Evolutionary conservation across 2,329 filamentous ascomycete species (phyloP), one percentile per base, ranked within the genome.

Genomic region (Exophiala bonariae): DNA sequence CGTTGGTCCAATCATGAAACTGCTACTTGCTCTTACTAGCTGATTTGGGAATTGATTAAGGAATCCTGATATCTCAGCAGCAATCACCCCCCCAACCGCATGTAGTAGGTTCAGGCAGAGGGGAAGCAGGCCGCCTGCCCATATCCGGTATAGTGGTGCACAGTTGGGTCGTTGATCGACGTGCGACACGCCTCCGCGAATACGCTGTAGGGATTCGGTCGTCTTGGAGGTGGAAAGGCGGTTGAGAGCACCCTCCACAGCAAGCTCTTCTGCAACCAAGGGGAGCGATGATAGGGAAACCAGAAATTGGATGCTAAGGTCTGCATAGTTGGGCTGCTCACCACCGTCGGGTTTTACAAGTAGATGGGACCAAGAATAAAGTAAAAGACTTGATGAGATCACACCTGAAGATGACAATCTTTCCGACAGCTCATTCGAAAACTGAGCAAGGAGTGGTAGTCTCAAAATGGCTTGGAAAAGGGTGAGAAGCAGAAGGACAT

Each of bases 331-430:
- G 0, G 93, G 92, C 14, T 55, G 47, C 17, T 50, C 40, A 63
- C 97, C 92, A 20, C 84, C 82, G 47, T 86, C 80, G 28, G 48
- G 38, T 11, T 86, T 78, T 1, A 86, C 80, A 18, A 97, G 77
- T 56, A 85, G 83, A 66, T 97, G 90, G 3, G 92, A 82, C 93
- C 93, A 99, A 0, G 90, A 96, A 68, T 92, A 97, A 4, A 99
- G 78, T 26, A 87, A 89, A 4, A 86, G 84, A 1, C 90, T 91
- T 51, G 90, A 87, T 60, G 92, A 87, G 36, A 89, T 78, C 1
- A 85, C 85, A 54, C 87, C 83, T 46, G 76, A 77, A 50, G 79
- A 76, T n/a, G 77, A 69, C 44, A 85, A 73, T 63, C 90, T 83
- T 37, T 81, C 80, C 1, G 89, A 76, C 30, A 92, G 80, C 58